These are phyloP conservation scores for Mitragyna speciosa DNA, from an alignment of 257 asterid genomes.

Conservation along the genomic window DNA sequence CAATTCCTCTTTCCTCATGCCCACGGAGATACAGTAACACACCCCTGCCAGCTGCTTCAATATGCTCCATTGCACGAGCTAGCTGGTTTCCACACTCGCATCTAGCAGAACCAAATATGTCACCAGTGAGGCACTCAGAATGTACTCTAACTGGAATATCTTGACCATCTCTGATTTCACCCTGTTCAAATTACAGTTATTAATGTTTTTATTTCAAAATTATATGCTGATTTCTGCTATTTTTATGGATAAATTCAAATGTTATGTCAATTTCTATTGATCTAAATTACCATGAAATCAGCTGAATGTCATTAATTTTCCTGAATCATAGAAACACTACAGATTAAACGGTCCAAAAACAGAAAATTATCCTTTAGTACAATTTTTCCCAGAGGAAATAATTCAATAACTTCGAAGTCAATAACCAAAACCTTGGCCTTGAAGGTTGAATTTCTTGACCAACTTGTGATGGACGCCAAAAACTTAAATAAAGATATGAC, in stretches of 20 bases:
- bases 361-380: background rate
- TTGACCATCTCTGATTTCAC: conserved; percentile 25
- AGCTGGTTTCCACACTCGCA: conserved; percentile 31
- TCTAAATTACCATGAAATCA: background rate
- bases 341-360: background rate
- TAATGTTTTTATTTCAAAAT: background rate
- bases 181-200: conserved; percentile 14
- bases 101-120: conserved; percentile 33
- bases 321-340: background rate
- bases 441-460: background rate
- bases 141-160: conserved; percentile 33
- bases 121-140: conserved; percentile 35
- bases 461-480: background rate
- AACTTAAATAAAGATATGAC: background rate
- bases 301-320: background rate
- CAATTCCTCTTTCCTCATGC: conserved; percentile 34
- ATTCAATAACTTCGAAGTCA: background rate
- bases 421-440: background rate
- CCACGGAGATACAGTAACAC: conserved; percentile 30
- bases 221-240: background rate
- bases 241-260: background rate
- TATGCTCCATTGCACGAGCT: conserved; percentile 31
- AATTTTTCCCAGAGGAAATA: background rate
- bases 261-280: background rate
- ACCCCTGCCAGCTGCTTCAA: conserved; percentile 32